A percentile compares a stretch with the other conserved stretches of the same genome.
Conservation (phyloP, 2,329 filamentous ascomycete genomes). For the Cercospora sesami region DNA sequence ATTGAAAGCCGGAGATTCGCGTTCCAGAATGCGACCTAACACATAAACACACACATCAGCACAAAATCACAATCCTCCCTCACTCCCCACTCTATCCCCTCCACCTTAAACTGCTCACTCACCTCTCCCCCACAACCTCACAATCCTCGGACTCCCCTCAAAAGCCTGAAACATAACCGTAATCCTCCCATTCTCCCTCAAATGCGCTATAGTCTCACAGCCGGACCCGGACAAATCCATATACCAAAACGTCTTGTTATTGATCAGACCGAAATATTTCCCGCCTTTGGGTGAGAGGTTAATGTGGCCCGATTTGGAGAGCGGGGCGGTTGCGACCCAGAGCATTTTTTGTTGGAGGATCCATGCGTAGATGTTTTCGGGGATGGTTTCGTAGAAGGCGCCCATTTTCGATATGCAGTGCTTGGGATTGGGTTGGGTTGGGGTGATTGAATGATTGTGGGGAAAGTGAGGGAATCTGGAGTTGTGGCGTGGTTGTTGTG, state of each 20-base stretch:
- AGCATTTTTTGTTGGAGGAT: constrained; percentile 49
- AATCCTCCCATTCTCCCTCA: constrained; percentile 49
- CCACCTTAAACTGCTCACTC: neutral
- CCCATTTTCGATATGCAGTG: too few relatives aligned
- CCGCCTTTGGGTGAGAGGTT: constrained; percentile 51
- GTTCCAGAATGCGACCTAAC: constrained; percentile 40
- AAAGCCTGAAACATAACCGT: constrained; percentile 48
- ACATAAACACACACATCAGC: constrained; percentile 20
- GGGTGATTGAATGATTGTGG: neutral
- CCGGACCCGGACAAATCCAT: constrained; percentile 47
- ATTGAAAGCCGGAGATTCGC: constrained; percentile 39
- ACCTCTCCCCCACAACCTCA: constrained; percentile 47
- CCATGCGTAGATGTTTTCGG: constrained; percentile 43
- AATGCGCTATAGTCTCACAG: constrained; percentile 47
- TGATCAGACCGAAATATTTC: constrained; percentile 45
- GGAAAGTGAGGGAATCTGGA: neutral
- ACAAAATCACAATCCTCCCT: constrained; percentile 39
- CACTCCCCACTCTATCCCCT: constrained; percentile 37
- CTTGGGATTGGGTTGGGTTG: too few relatives aligned
- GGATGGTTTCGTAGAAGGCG: constrained; percentile 48
- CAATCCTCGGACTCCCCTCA: constrained; percentile 45
- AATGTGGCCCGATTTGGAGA: constrained; percentile 45
- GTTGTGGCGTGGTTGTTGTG: neutral
- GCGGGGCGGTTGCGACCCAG: constrained; percentile 47
- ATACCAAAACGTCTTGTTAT: constrained; percentile 47